Evolutionary conservation across 2,329 filamentous ascomycete species (phyloP).

Genomic region (Fusarium aywerte): DNA sequence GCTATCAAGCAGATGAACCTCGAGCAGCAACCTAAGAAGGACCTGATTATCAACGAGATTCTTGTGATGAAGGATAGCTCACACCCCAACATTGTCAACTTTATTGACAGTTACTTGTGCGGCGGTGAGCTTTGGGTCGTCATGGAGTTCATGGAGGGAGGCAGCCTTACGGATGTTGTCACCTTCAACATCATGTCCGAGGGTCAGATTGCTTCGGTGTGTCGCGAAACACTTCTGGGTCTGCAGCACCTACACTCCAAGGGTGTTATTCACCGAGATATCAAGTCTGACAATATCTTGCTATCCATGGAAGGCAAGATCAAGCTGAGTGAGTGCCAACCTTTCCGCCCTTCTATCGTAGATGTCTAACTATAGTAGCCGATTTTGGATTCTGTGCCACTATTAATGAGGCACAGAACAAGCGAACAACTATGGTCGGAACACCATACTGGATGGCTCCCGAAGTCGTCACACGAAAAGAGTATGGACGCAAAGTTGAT

Average conservation of each 20-base stretch:
- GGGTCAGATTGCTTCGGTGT: conserved; percentile 95
- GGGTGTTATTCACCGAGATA: conserved; percentile 97
- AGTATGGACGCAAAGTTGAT: conserved; percentile 98
- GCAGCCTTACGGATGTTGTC: conserved; percentile 96
- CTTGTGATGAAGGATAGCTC: conserved; percentile 99
- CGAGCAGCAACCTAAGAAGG: conserved; percentile 98
- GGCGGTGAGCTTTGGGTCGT: conserved; percentile 96
- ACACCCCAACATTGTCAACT: conserved; percentile 99
- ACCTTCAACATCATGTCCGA: conserved; percentile 99
- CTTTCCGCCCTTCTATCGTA: conserved; percentile 38
- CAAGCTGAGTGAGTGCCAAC: conserved; percentile 81
- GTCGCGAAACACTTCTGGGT: conserved; percentile 89
- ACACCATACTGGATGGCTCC: conserved; percentile 99
- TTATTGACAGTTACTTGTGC: conserved; percentile 95
- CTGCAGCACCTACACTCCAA: conserved; percentile 97
- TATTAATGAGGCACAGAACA: conserved; percentile 96
- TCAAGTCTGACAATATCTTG: conserved; percentile 98
- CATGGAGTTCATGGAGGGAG: conserved; percentile 99
- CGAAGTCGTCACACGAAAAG: conserved; percentile 95
- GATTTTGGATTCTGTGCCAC: conserved; percentile 99
- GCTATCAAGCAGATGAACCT: conserved; percentile 99
- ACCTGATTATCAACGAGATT: conserved; percentile 99
- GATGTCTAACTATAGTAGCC: conserved; percentile 65
- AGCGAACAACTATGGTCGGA: conserved; percentile 98
- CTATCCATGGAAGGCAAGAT: conserved; percentile 94